Evolutionary conservation across 78 protist species (phyloP).

Genomic region (Salpingoeca rosetta): DNA sequence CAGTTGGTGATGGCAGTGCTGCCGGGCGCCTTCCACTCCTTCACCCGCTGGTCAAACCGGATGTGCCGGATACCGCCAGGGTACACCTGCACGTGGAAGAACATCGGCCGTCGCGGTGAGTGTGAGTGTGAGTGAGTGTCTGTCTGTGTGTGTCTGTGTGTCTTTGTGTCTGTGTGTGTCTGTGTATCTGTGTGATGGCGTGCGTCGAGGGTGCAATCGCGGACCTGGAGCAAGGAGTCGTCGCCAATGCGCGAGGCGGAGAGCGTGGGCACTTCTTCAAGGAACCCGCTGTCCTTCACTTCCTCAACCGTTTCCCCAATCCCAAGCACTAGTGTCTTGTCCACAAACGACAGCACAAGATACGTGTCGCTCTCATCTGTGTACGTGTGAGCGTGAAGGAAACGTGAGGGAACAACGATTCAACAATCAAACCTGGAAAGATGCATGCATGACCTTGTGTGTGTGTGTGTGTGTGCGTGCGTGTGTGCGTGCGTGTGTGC

Average conservation of each 20-base stretch:
- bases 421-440: no score
- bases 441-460: no score
- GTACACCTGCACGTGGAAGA: conserved; percentile 57
- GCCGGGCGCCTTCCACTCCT: conserved; percentile 85
- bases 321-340: conserved; percentile 74
- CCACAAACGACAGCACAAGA: conserved; percentile 77
- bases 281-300: conserved; percentile 73
- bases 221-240: conserved; percentile 74
- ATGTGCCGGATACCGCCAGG: conserved; percentile 75
- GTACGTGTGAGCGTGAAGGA: background rate
- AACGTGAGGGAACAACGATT: no score
- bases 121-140: no score
- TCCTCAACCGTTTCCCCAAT: conserved; percentile 82
- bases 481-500: no score
- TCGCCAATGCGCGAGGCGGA: conserved; percentile 58
- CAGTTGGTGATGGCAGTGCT: conserved; percentile 31
- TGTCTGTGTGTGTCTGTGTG: no score
- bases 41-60: conserved; percentile 52
- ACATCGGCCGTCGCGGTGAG: no score
- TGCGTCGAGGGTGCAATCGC: no score
- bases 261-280: conserved; percentile 55
- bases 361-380: conserved; percentile 50
- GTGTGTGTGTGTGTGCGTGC: no score
- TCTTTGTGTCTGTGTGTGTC: no score
- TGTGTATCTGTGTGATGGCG: no score